phyloP scores from a whole-genome alignment of 768 basidiomycete species.

The Cytidiella melzeri region DNA sequence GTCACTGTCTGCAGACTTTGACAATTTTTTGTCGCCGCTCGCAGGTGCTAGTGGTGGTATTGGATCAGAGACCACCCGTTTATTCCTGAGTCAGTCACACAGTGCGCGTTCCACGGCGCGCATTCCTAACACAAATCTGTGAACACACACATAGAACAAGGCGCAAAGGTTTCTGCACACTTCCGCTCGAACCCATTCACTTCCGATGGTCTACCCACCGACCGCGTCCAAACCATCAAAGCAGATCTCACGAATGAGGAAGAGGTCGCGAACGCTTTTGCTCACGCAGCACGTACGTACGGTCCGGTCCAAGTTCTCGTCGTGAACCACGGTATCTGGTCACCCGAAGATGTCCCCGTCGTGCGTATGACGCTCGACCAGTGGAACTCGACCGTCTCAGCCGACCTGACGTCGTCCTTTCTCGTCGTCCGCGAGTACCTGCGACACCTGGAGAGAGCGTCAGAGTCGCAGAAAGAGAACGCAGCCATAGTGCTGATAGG shows the following conservation, averaged over 20 bases:
- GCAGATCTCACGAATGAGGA: conserved; percentile 56
- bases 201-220: conserved; percentile 34
- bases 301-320: conserved; percentile 51
- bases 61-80: conserved; percentile 52
- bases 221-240: conserved; percentile 32
- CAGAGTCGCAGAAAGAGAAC: conserved; percentile 38
- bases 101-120: background rate
- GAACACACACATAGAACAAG: conserved; percentile 44
- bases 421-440: conserved; percentile 61
- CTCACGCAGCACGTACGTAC: conserved; percentile 29
- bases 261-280: conserved; percentile 47
- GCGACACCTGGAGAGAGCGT: conserved; percentile 33
- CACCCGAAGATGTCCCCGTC: conserved; percentile 40
- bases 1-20: background rate
- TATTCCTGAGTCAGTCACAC: conserved; percentile 46
- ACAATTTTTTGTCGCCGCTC: background rate
- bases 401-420: conserved; percentile 65
- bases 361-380: conserved; percentile 53
- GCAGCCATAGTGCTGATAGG: conserved; percentile 63
- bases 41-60: conserved; percentile 74
- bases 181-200: conserved; percentile 49
- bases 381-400: conserved; percentile 56
- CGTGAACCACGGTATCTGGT: conserved; percentile 58
- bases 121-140: background rate
- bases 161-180: conserved; percentile 66